Base-by-base conservation (phyloP, 2,329 filamentous ascomycete species). In the Bipolaris zeicola region DNA sequence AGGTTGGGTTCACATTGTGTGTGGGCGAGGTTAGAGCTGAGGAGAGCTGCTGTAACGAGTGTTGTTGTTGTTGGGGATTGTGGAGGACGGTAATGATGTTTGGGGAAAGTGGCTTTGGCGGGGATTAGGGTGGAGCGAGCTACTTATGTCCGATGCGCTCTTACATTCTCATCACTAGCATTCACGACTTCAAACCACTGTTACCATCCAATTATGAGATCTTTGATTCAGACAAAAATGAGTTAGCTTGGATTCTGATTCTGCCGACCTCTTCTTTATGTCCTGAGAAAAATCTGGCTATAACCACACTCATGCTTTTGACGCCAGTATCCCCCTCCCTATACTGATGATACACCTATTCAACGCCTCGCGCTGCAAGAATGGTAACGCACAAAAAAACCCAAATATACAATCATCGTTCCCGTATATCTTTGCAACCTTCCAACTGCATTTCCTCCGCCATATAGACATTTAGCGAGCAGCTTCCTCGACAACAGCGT, bases 291-390 rank as follows among this genome's bases (percentile, higher is more conserved):
- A 47, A 58, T 60, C 11, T 38, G 41, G 37, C 44, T 58, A 53
- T 59, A 52, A 60, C 10, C 49, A 63, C 58, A 56, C 45, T 51
- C 31, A 63, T 59, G 55, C 60, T 60, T 67, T 62, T 59, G 52
- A 62, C 65, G 58, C 65, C 64, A 52, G 63, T 44, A 10, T 31
- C 28, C 28, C 28, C 54, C 52, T 48, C 41, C 34, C 45, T 26
- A 60, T 55, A 50, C 48, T 53, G 51, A 68, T 53, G 51, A 68
- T 68, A 61, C 65, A 55, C 65, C 63, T 60, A 55, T 60, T 62
- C 66, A 70, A 71, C 69, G 68, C 69, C 67, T 49, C 56, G 61
- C 66, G 64, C 66, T 70, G 63, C 57, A 68, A 68, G 43, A 61
- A 66, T 65, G 60, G 34, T 55, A 63, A 54, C 42, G 22, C 48